A percentile compares a stretch with the other conserved stretches of the same genome.
These are phyloP conservation scores for Sclerotinia borealis DNA, from an alignment of 2,329 filamentous ascomycete genomes.

Conservation along the genomic window DNA sequence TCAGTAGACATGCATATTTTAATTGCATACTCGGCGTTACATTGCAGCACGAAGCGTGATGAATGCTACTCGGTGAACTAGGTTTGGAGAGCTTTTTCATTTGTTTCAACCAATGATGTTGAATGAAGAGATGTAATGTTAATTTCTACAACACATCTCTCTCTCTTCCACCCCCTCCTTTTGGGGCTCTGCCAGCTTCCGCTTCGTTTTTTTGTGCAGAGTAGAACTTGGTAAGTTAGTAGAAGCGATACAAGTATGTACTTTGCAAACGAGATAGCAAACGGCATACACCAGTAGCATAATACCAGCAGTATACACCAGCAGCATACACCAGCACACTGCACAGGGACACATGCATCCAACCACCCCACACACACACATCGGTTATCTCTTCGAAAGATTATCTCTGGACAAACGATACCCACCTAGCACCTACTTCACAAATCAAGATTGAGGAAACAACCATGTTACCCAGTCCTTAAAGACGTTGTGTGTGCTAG, in stretches of 20 bases:
- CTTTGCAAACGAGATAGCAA: no score
- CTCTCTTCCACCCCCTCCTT: neutral
- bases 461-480: neutral
- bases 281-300: no score
- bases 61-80: constrained; percentile 10
- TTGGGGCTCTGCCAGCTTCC: neutral
- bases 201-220: neutral
- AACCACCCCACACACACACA: neutral
- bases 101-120: neutral
- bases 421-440: neutral
- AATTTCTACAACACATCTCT: constrained; percentile 7
- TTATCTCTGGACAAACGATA: neutral
- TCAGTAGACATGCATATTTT: constrained; percentile 7
- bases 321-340: neutral
- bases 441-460: neutral
- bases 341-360: neutral
- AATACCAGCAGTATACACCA: no score
- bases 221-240: neutral
- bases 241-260: no score
- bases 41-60: constrained; percentile 12
- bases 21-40: constrained; percentile 4
- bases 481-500: neutral
- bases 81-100: neutral
- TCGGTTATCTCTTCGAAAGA: neutral
- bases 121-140: neutral